Percentiles rank a stretch among this genome's conserved stretches.
Conservation (phyloP, 1,139 yeast genomes). For the Petasospora rhodanensis region DNA sequence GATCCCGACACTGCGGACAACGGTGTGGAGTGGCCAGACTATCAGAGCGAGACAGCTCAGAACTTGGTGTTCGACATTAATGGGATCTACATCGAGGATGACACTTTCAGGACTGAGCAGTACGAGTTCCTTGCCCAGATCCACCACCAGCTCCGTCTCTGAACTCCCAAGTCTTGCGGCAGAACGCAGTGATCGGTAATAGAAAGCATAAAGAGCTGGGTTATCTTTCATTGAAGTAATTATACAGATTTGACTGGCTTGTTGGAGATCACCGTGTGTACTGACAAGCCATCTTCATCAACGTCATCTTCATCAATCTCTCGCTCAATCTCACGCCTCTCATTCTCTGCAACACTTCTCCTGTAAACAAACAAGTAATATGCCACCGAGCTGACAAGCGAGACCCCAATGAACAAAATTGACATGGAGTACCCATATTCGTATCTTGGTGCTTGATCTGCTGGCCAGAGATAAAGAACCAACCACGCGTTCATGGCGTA, state of each 20-base stretch:
- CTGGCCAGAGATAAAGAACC: slow-evolving; percentile 14
- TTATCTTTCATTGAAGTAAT: too few species aligned
- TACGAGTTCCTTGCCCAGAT: too few species aligned
- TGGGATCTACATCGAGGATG: slow-evolving; percentile 11
- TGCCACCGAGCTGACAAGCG: slow-evolving; percentile 7
- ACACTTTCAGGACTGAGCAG: slow-evolving; percentile 8
- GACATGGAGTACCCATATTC: slow-evolving; percentile 19
- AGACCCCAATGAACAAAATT: slow-evolving; percentile 13
- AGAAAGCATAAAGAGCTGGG: too few species aligned
- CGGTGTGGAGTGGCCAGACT: slow-evolving; percentile 9
- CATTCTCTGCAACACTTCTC: too few species aligned
- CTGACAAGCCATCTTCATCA: too few species aligned
- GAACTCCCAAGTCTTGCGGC: too few species aligned
- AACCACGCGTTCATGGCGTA: slow-evolving; percentile 19
- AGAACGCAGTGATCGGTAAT: too few species aligned
- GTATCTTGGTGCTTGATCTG: slow-evolving; percentile 14
- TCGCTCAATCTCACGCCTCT: too few species aligned
- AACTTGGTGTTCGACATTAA: slow-evolving; percentile 11
- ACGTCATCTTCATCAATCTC: too few species aligned
- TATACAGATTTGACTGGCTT: too few species aligned
- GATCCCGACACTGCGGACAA: slow-evolving; percentile 14
- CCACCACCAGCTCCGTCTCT: too few species aligned
- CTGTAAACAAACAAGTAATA: slow-evolving; percentile 3
- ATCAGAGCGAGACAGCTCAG: slow-evolving; percentile 1
- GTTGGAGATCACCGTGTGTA: too few species aligned